These are phyloP conservation scores for Coemansia furcata DNA, from an alignment of 192 early-diverging fungal species.

Conservation along the genomic window DNA sequence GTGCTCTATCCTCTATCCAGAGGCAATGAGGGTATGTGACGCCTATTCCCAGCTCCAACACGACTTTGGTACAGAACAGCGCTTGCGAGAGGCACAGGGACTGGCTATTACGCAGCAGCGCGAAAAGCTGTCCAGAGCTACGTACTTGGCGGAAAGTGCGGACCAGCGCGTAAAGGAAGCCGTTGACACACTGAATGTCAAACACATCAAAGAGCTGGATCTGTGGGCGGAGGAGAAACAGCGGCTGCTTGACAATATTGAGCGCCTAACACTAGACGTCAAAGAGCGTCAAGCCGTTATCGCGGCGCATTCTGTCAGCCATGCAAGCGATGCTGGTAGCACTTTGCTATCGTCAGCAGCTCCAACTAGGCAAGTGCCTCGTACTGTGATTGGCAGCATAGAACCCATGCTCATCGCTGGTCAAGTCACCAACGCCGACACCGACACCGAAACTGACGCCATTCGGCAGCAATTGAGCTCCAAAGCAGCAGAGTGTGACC, in stretches of 20 bases:
- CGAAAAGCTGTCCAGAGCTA: conserved; percentile 33
- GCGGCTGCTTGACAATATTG: conserved; percentile 48
- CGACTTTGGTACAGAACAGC: conserved; percentile 42
- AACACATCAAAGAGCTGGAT: conserved; percentile 21
- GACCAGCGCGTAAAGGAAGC: conserved; percentile 43
- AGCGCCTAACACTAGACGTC: conserved; percentile 37
- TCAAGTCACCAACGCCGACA: background rate
- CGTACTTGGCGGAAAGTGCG: conserved; percentile 26
- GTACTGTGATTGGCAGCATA: conserved; percentile 28
- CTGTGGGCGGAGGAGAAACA: conserved; percentile 42
- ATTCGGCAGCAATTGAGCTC: conserved; percentile 11
- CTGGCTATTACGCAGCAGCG: conserved; percentile 51
- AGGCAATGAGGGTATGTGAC: conserved; percentile 26
- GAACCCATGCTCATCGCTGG: conserved; percentile 13
- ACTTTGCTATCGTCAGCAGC: background rate
- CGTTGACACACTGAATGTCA: conserved; percentile 14
- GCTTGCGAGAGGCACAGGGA: conserved; percentile 49
- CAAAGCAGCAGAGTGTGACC: conserved; percentile 4
- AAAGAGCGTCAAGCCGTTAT: conserved; percentile 15
- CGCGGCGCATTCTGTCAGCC: background rate
- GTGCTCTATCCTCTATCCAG: conserved; percentile 22
- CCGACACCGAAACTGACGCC: background rate
- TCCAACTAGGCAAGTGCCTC: background rate
- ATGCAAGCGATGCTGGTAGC: background rate
- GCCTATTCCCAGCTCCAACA: conserved; percentile 20